Evolutionary conservation across 208 protist species (phyloP).

Genomic region (Angomonas ambiguus): DNA sequence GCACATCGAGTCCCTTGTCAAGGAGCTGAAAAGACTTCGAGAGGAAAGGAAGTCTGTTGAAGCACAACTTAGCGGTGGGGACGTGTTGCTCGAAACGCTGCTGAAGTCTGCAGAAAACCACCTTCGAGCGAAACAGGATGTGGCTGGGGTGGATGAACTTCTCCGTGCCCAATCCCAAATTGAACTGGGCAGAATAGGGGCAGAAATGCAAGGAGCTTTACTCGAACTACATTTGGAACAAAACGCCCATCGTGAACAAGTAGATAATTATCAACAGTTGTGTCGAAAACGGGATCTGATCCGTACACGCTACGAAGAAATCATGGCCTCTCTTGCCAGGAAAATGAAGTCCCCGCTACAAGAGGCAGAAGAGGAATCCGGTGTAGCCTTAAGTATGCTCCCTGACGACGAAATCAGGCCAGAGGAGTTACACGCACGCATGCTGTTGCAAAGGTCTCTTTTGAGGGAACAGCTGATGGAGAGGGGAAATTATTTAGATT

Average conservation of each 20-base stretch:
- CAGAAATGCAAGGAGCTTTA: conserved; percentile 32
- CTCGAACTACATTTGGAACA: conserved; percentile 67
- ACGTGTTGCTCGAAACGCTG: conserved; percentile 38
- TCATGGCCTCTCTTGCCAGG: conserved; percentile 30
- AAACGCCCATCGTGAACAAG: conserved; percentile 36
- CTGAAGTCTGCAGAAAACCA: conserved; percentile 36
- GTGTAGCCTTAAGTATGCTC: neutral
- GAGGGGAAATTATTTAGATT: conserved; percentile 70
- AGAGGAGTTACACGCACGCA: conserved; percentile 60
- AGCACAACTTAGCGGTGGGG: conserved; percentile 2
- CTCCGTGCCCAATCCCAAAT: conserved; percentile 50
- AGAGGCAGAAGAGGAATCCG: neutral
- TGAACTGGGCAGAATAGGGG: conserved; percentile 40
- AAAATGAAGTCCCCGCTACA: conserved; percentile 20
- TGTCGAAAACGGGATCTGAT: conserved; percentile 27
- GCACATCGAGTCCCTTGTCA: neutral
- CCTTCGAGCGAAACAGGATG: conserved; percentile 19
- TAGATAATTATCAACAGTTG: conserved; percentile 36
- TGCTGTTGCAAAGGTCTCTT: conserved; percentile 56
- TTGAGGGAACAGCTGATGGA: conserved; percentile 72
- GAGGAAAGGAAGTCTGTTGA: conserved; percentile 12
- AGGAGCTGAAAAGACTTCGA: neutral
- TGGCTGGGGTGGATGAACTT: conserved; percentile 35
- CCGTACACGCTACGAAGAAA: conserved; percentile 47
- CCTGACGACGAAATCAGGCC: conserved; percentile 16